Evolutionary conservation across 352 stramenopile genomes (phyloP), one percentile per base, ranked within the genome.

Genomic region (Phytophthora rubi): DNA sequence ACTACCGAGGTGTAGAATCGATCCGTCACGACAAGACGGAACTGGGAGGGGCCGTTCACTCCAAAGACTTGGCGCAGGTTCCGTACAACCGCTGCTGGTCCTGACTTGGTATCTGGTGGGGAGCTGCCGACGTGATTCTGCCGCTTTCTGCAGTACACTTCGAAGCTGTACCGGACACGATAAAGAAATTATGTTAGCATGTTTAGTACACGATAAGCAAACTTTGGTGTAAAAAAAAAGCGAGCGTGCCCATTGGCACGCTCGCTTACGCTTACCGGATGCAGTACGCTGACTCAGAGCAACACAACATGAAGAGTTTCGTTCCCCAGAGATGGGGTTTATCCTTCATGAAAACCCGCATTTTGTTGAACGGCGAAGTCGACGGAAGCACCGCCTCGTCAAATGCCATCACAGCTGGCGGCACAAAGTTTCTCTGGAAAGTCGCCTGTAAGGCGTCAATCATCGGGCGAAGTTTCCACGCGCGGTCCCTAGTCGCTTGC

Each of bases 1-100:
- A 55, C 33, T 0, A 68, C 37, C 1, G 60, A 61, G 0, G 51
- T 68, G 30, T 68, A 68, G 26, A 61, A 68, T 6, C 32, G 18
- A 7, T 66, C 49, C 0, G 52, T 54, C 21, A 66, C 28, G 15
- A 66, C 15, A 13, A 59, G 42, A 6, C 56, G 13, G 23, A n/a
- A 32, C 1, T 62, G 13, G 1, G 2, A 4, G 2, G 55, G 55
- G 7, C 52, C 52, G 6, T 2, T 33, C 1, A 30, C 3, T 26
- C 7, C 28, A 49, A 60, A 44, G 4, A 57, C 47, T 21, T 53
- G 48, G 5, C 18, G 16, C 0, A 65, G 30, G 32, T 65, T 65
- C 6, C 18, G 4, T 3, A 49, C 48, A 2, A 57, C 58, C 30
- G 58, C 58, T 4, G 58, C 48, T 13, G 59, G 33, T 8, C 45